These are phyloP conservation scores for Afroboletus lepidellus DNA, from an alignment of 1,284 basidiomycete genomes.

Conservation along the genomic window DNA sequence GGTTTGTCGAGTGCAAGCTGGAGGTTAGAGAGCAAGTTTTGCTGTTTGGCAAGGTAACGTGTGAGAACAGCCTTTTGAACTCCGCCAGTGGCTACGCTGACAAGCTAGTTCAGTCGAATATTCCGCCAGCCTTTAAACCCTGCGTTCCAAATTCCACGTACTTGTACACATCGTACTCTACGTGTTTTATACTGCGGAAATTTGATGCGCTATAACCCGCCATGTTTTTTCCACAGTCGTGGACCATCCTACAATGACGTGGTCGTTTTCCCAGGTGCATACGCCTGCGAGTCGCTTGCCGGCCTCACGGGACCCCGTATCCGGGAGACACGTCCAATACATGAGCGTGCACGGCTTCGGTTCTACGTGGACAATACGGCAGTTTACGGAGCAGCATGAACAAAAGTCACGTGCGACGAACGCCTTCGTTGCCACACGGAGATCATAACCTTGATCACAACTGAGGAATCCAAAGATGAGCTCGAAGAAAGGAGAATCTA, in stretches of 20 bases:
- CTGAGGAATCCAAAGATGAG: neutral
- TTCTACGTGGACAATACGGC: no score
- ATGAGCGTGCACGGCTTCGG: no score
- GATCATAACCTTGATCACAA: neutral
- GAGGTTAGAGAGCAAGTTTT: constrained; percentile 37
- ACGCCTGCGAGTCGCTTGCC: no score
- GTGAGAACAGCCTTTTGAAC: constrained; percentile 36
- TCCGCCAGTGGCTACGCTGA: constrained; percentile 30
- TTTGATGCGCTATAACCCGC: neutral
- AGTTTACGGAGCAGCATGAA: no score
- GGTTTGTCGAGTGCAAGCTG: constrained; percentile 37
- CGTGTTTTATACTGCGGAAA: constrained; percentile 18
- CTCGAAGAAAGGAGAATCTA: constrained; percentile 3
- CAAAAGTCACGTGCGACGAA: no score
- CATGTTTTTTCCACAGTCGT: neutral
- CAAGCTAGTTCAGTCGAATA: neutral
- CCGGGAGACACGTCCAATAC: no score
- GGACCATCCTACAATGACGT: no score
- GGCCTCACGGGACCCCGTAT: no score
- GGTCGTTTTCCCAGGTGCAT: no score
- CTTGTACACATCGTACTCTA: constrained; percentile 10
- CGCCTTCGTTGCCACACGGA: constrained; percentile 16
- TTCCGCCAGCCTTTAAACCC: neutral
- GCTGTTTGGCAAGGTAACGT: constrained; percentile 33
- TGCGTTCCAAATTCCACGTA: constrained; percentile 10